These are phyloP conservation scores for Pulveroboletus sp. DNA, from an alignment of 768 basidiomycete species.

Conservation along the genomic window DNA sequence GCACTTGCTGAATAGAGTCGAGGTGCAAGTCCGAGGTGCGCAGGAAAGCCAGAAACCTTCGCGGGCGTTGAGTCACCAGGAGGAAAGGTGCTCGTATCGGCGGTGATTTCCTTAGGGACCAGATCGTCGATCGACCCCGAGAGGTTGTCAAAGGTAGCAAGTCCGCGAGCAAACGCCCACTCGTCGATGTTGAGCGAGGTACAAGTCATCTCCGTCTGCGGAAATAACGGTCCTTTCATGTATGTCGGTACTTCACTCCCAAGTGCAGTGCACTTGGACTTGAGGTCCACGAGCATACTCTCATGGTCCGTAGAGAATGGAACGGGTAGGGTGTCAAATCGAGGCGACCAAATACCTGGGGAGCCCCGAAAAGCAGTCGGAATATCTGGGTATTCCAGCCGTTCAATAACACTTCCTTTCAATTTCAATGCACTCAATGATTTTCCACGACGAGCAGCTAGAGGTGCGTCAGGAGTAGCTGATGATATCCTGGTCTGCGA, in stretches of 20 bases:
- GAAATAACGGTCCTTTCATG: constrained; percentile 1
- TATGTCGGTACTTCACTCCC: constrained; percentile 10
- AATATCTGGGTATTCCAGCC: constrained; percentile 36
- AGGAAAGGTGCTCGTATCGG: constrained; percentile 8
- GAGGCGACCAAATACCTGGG: constrained; percentile 29
- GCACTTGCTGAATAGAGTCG: not conserved
- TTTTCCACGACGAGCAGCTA: constrained; percentile 39
- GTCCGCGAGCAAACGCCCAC: constrained; percentile 34
- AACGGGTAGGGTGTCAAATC: constrained; percentile 15
- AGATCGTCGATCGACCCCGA: constrained; percentile 4
- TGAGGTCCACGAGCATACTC: constrained; percentile 35
- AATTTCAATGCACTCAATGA: constrained; percentile 27
- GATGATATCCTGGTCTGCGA: not conserved
- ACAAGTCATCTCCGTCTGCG: not conserved
- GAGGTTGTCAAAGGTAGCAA: constrained; percentile 22
- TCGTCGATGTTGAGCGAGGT: constrained; percentile 28
- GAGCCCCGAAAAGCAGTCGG: constrained; percentile 42
- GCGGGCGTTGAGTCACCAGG: constrained; percentile 11
- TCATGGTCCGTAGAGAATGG: constrained; percentile 28
- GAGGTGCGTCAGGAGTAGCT: constrained; percentile 16
- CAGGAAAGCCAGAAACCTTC: not conserved
- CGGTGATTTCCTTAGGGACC: not conserved
- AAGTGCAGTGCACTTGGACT: constrained; percentile 30
- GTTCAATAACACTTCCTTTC: constrained; percentile 15
- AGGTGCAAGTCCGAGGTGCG: not conserved